A percentile compares a stretch with the other conserved stretches of the same genome.
phyloP scores from a whole-genome alignment of 1,284 basidiomycete genomes.

The Moesziomyces globuligerus region DNA sequence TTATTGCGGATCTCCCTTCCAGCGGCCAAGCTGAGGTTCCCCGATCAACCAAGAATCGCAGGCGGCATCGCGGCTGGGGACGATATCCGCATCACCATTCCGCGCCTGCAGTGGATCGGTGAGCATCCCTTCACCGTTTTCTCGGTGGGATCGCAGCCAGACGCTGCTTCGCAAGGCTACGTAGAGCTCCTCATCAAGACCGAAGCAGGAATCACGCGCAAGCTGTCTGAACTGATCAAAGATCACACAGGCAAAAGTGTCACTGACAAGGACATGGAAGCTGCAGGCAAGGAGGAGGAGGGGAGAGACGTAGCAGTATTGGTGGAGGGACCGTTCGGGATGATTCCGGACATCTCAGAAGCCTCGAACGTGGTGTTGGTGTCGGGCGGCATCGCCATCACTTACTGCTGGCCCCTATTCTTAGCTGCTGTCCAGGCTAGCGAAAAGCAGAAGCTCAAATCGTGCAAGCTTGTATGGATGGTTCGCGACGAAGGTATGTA shows the following conservation, averaged over 20 bases:
- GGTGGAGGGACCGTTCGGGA: constrained; percentile 51
- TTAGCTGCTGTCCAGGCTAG: constrained; percentile 9
- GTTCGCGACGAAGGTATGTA: constrained; percentile 35
- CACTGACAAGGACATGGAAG: constrained; percentile 15
- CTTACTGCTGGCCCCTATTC: constrained; percentile 48
- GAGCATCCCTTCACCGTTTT: constrained; percentile 56
- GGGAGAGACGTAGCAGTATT: constrained; percentile 16
- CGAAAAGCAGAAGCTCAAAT: neutral
- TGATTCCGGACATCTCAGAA: constrained; percentile 9
- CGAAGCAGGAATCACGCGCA: constrained; percentile 42
- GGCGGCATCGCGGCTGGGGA: constrained; percentile 34
- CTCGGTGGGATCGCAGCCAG: constrained; percentile 4
- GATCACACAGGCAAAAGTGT: neutral
- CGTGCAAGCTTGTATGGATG: constrained; percentile 49
- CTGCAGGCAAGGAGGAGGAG: neutral
- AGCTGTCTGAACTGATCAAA: constrained; percentile 10
- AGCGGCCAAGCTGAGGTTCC: constrained; percentile 14
- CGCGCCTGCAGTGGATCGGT: constrained; percentile 39
- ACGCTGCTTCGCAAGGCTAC: constrained; percentile 17
- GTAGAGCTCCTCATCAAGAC: constrained; percentile 41
- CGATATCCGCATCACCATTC: constrained; percentile 44
- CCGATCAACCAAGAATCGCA: constrained; percentile 6
- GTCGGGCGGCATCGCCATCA: constrained; percentile 52
- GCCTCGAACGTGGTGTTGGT: constrained; percentile 26
- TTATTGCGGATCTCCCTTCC: constrained; percentile 39